Evolutionary conservation across 108 stramenopile genomes (phyloP), one percentile per base, ranked within the genome.

Genomic region (Skeletonema marinoi): DNA sequence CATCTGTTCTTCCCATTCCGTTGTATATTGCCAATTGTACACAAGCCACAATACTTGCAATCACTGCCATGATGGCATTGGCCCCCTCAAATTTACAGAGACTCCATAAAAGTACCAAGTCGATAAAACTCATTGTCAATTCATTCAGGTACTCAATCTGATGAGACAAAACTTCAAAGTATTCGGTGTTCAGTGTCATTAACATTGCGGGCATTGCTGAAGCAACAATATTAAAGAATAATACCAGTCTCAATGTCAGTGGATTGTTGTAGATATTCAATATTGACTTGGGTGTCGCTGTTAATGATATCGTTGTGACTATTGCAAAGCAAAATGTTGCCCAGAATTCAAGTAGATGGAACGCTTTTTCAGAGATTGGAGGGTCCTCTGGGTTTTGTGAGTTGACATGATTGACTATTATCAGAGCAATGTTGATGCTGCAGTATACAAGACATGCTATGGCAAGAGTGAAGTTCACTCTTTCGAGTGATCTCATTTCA

Each of bases 71-170:
- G n/a, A 44, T 8, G 25, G 21, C 16, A 29, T 14, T 56, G n/a
- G 32, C 25, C 29, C 66, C 74, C 21, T 32, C 25, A 8, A 59
- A 33, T 12, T 54, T 4, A 35, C 51, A 69, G 5, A 77, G 51
- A 5, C 67, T 69, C 36, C 59, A 50, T 5, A 75, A 48, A 12
- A 80, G 68, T 19, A 84, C 74, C 13, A 77, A 21, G 31, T 67
- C 58, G 8, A 78, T 62, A 14, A 79, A 83, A 74, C 73, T 67
- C 63, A 85, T 75, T 41, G 75, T 75, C 29, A 82, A 76, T 66
- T 80, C 79, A 48, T 85, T 85, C n/a, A 71, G n/a, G 48, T 82
- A 85, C 59, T 85, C 84, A 35, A 85, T 78, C 51, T 85, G 71
- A 58, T 85, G 84, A 10, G 60, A 38, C 25, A 59, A 3, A 32